Percentiles rank a stretch among this genome's conserved stretches.
These are phyloP conservation scores for Arabidopsis lyrata DNA, from an alignment of 441 rosid species.

Conservation along the genomic window DNA sequence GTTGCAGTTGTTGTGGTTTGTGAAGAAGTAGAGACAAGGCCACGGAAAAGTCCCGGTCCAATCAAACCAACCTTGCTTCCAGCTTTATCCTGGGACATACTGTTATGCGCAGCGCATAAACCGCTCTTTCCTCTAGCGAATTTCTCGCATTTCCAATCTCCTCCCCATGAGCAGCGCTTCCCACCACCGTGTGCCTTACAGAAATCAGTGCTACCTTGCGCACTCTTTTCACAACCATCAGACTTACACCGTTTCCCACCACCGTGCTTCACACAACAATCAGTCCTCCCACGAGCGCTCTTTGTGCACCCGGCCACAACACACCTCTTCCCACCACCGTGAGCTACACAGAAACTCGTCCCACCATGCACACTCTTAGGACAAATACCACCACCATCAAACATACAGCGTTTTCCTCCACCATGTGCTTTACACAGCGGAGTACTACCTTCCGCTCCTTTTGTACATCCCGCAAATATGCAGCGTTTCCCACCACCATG, in stretches of 20 bases:
- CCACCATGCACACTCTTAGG: conserved; percentile 97
- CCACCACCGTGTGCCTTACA: conserved; percentile 98
- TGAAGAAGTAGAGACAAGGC: conserved; percentile 72
- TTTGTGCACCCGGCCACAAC: conserved; percentile 82
- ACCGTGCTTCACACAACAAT: conserved; percentile 89
- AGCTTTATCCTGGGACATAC: conserved; percentile 62
- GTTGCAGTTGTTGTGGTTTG: conserved; percentile 37
- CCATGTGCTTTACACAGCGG: conserved; percentile 97
- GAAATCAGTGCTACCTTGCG: conserved; percentile 95
- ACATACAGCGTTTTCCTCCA: conserved; percentile 93
- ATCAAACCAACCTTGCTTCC: conserved; percentile 64
- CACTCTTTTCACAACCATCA: conserved; percentile 86
- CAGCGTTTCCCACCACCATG: conserved; percentile 99
- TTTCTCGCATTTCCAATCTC: conserved; percentile 82
- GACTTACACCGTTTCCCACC: conserved; percentile 89
- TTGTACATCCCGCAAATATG: conserved; percentile 85
- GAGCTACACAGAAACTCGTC: conserved; percentile 92
- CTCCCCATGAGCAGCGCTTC: conserved; percentile 81
- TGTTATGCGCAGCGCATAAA: conserved; percentile 90
- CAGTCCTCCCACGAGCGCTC: conserved; percentile 96
- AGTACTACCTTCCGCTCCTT: conserved; percentile 96
- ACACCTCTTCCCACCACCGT: conserved; percentile 96
- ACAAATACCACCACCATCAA: conserved; percentile 93
- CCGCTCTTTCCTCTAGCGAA: conserved; percentile 95
- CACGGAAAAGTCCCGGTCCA: conserved; percentile 82